These are phyloP conservation scores for Tremella mesenterica DNA, from an alignment of 768 basidiomycete genomes.

Conservation along the genomic window DNA sequence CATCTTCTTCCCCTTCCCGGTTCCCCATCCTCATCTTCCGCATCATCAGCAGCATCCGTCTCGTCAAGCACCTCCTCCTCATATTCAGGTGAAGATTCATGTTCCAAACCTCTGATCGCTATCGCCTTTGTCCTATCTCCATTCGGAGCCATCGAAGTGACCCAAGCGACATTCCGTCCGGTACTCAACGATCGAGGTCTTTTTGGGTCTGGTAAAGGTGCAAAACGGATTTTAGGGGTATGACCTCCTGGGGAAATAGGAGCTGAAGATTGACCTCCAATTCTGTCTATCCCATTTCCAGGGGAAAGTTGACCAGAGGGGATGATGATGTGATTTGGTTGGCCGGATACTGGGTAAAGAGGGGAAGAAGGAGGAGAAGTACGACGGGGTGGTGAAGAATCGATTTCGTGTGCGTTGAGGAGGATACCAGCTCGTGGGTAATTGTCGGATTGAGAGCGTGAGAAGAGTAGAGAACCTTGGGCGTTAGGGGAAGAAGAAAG, in stretches of 20 bases:
- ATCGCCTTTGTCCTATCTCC: constrained; percentile 20
- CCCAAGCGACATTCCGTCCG: constrained; percentile 35
- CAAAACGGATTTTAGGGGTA: constrained; percentile 58
- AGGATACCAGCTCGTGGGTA: neutral
- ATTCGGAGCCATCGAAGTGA: constrained; percentile 13
- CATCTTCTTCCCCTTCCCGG: constrained; percentile 33
- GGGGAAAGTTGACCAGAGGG: neutral
- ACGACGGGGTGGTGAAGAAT: neutral
- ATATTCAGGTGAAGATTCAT: constrained; percentile 2
- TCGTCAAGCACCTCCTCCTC: constrained; percentile 15
- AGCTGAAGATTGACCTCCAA: neutral
- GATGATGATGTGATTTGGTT: no score
- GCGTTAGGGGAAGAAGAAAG: neutral
- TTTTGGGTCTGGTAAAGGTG: constrained; percentile 71
- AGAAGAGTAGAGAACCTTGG: neutral
- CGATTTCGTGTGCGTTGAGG: neutral
- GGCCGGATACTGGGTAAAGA: neutral
- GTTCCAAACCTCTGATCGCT: constrained; percentile 19
- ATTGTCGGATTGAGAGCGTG: neutral
- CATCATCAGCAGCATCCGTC: constrained; percentile 14
- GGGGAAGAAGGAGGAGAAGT: neutral
- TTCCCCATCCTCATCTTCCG: no score
- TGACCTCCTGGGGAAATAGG: neutral
- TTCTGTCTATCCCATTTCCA: no score
- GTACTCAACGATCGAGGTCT: constrained; percentile 46